Percentiles rank a stretch among this genome's conserved stretches.
phyloP scores from a whole-genome alignment of 2,329 filamentous ascomycete species.

The Nemania bipapillata region DNA sequence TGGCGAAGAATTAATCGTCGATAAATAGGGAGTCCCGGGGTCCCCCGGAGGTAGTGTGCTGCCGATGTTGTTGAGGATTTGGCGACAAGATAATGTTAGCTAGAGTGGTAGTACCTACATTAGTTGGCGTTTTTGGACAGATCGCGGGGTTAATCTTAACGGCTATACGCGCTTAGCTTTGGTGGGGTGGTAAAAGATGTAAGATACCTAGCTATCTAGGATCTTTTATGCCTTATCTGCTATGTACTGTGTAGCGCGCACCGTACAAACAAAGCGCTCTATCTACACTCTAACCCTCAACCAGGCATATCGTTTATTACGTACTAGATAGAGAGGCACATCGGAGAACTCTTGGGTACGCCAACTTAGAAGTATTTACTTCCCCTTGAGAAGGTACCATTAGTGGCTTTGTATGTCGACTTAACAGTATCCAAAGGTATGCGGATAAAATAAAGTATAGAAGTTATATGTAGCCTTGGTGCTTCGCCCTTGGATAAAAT shows the following conservation, averaged over 20 bases:
- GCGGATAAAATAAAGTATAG: not conserved
- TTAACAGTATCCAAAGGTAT: not conserved
- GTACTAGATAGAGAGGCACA: too few relatives aligned
- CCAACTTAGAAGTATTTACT: too few relatives aligned
- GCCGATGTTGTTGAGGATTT: not conserved
- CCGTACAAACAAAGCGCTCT: too few relatives aligned
- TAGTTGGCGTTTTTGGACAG: constrained; percentile 27
- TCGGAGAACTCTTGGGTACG: too few relatives aligned
- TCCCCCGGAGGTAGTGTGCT: not conserved
- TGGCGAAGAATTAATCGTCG: constrained; percentile 34
- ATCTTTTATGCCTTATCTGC: too few relatives aligned
- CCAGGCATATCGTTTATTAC: too few relatives aligned
- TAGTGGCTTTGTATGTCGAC: not conserved
- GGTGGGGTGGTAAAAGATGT: constrained; percentile 16
- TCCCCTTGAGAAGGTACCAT: too few relatives aligned
- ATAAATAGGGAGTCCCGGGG: not conserved
- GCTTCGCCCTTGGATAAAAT: not conserved
- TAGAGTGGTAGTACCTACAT: constrained; percentile 15
- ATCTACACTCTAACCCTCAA: too few relatives aligned
- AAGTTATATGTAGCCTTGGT: not conserved
- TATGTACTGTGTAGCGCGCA: too few relatives aligned
- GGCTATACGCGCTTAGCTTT: not conserved
- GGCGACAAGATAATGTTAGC: not conserved
- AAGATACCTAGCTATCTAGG: too few relatives aligned
- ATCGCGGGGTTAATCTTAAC: constrained; percentile 22